Evolutionary conservation across 2,329 filamentous ascomycete genomes (phyloP).

Genomic region (Claviceps sorghi): DNA sequence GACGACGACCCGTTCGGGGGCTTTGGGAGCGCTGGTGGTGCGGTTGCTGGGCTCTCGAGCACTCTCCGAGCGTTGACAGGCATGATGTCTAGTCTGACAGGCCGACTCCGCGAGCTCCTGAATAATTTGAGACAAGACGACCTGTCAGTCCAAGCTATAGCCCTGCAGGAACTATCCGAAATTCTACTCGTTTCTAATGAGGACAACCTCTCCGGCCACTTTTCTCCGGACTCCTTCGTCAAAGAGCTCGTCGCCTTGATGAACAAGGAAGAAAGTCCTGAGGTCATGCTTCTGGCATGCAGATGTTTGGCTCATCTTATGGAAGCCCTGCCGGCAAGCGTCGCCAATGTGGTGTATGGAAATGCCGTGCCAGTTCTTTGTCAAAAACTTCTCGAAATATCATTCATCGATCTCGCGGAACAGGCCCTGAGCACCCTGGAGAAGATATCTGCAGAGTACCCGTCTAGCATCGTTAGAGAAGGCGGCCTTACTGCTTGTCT

Average conservation of each 20-base stretch:
- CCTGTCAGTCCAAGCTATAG: slow-evolving; percentile 80
- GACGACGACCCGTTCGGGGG: slow-evolving; percentile 49
- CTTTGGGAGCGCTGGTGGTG: slow-evolving; percentile 52
- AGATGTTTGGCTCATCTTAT: slow-evolving; percentile 93
- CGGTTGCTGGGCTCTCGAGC: slow-evolving; percentile 54
- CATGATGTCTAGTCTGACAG: slow-evolving; percentile 77
- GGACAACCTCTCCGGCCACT: slow-evolving; percentile 88
- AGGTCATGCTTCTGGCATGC: slow-evolving; percentile 94
- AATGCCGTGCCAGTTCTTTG: slow-evolving; percentile 88
- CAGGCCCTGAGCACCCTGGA: slow-evolving; percentile 92
- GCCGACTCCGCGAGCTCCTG: slow-evolving; percentile 64
- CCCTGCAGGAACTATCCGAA: slow-evolving; percentile 84
- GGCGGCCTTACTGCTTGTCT: slow-evolving; percentile 91
- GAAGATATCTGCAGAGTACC: slow-evolving; percentile 95
- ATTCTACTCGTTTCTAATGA: slow-evolving; percentile 89
- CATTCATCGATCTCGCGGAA: slow-evolving; percentile 94
- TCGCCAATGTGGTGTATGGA: slow-evolving; percentile 93
- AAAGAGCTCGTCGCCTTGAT: slow-evolving; percentile 87
- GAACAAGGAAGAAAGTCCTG: slow-evolving; percentile 89
- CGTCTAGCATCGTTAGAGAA: slow-evolving; percentile 85
- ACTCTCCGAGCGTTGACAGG: slow-evolving; percentile 78
- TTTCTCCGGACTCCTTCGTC: slow-evolving; percentile 85
- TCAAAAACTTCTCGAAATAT: slow-evolving; percentile 87
- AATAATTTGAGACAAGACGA: slow-evolving; percentile 67
- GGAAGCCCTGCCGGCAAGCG: slow-evolving; percentile 87